phyloP scores from a whole-genome alignment of 768 basidiomycete species.

The Naganishia onofrii region DNA sequence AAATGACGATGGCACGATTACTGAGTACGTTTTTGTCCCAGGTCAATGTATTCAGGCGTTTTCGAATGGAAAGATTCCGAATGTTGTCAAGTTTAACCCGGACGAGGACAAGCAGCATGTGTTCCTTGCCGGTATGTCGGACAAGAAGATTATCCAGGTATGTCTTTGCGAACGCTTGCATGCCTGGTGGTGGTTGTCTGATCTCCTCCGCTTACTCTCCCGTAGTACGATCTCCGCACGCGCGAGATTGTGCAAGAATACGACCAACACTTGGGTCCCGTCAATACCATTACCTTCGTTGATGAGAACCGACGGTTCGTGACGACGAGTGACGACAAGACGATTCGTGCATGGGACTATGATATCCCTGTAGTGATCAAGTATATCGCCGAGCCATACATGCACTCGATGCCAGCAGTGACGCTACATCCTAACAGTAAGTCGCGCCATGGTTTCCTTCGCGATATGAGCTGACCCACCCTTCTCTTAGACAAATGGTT shows the following conservation, averaged over 20 bases:
- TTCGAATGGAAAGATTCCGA: conserved; percentile 95
- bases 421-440: conserved; percentile 89
- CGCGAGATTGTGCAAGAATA: conserved; percentile 97
- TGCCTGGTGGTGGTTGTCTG: too few species aligned
- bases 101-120: conserved; percentile 93
- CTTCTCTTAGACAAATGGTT: conserved; percentile 76
- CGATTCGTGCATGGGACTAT: conserved; percentile 97
- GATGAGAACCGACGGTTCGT: conserved; percentile 97
- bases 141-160: conserved; percentile 98
- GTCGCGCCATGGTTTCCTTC: conserved; percentile 49
- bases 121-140: conserved; percentile 96
- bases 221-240: conserved; percentile 88
- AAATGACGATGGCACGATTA: not conserved
- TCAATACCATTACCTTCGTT: conserved; percentile 97
- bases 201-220: not conserved
- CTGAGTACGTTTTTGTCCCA: conserved; percentile 24
- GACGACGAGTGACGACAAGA: conserved; percentile 98
- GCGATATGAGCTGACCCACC: not conserved
- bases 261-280: conserved; percentile 95
- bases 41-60: conserved; percentile 93
- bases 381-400: conserved; percentile 97
- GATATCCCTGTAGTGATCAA: conserved; percentile 99
- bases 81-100: conserved; percentile 91
- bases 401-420: conserved; percentile 99
- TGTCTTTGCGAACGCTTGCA: too few species aligned